Evolutionary conservation across 148 eudicot species (phyloP).

Genomic region (Suaeda aralocaspica): DNA sequence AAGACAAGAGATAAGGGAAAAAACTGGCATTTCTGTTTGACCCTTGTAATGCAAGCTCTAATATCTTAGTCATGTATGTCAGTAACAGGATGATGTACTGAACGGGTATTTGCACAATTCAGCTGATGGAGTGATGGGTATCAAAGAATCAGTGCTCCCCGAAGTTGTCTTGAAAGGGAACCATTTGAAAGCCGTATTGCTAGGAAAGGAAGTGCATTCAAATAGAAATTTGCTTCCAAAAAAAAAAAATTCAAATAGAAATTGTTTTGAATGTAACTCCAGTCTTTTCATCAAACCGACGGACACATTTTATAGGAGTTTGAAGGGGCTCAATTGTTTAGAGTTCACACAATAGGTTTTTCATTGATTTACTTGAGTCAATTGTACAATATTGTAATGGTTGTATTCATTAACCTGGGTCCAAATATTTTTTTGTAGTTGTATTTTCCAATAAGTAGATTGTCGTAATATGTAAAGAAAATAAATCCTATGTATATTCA

Average conservation of each 20-base stretch:
- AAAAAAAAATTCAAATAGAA: neutral
- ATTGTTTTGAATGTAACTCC: neutral
- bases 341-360: neutral
- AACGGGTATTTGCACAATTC: neutral
- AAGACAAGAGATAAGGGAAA: neutral
- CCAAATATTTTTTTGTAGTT: neutral
- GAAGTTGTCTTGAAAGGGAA: neutral
- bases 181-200: neutral
- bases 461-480: neutral
- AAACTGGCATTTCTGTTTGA: neutral
- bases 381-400: neutral
- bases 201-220: neutral
- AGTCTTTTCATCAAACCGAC: neutral
- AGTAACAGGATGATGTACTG: conserved; percentile 7
- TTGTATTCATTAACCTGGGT: neutral
- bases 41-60: neutral
- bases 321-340: neutral
- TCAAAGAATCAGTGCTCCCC: conserved; percentile 1
- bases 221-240: neutral
- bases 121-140: neutral
- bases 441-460: neutral
- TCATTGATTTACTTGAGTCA: neutral
- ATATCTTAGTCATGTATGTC: neutral
- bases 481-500: too few relatives aligned
- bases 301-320: neutral